These are phyloP conservation scores for Nitzschia inconspicua DNA, from an alignment of 108 stramenopile genomes.

Conservation along the genomic window DNA sequence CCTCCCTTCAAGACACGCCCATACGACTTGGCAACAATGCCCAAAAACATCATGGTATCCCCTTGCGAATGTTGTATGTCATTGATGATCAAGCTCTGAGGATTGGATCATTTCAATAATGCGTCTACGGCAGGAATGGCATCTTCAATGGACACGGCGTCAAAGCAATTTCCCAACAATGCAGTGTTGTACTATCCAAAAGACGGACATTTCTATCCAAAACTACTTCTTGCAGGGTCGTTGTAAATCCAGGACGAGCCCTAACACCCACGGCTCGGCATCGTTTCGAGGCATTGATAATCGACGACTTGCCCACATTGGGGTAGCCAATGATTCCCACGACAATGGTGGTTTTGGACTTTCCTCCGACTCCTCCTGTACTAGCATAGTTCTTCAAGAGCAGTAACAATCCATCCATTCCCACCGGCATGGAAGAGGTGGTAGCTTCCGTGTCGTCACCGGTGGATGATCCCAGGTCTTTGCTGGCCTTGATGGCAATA, in stretches of 20 bases:
- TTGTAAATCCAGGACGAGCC: conserved; percentile 95
- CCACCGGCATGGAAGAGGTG: conserved; percentile 72
- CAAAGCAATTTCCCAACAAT: conserved; percentile 89
- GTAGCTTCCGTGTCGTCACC: conserved; percentile 53
- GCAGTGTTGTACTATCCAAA: conserved; percentile 81
- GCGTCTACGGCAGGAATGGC: conserved; percentile 88
- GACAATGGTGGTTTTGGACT: conserved; percentile 85
- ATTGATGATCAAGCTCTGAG: conserved; percentile 89
- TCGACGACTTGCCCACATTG: conserved; percentile 93
- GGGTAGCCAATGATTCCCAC: conserved; percentile 83
- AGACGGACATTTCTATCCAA: conserved; percentile 94
- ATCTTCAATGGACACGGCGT: conserved; percentile 90
- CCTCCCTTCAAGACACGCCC: conserved; percentile 96
- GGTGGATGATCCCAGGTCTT: conserved; percentile 33
- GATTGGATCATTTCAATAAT: conserved; percentile 80
- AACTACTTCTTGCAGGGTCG: conserved; percentile 93
- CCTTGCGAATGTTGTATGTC: conserved; percentile 89
- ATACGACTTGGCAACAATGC: conserved; percentile 87
- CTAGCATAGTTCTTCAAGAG: conserved; percentile 98
- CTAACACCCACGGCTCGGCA: conserved; percentile 92
- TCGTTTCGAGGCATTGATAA: conserved; percentile 95
- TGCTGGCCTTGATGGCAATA: conserved; percentile 92
- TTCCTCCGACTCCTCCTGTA: conserved; percentile 50
- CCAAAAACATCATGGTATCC: conserved; percentile 87
- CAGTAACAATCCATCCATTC: conserved; percentile 92